Evolutionary conservation across 2,329 filamentous ascomycete species (phyloP).

Genomic region (Bipolaris gigantea): DNA sequence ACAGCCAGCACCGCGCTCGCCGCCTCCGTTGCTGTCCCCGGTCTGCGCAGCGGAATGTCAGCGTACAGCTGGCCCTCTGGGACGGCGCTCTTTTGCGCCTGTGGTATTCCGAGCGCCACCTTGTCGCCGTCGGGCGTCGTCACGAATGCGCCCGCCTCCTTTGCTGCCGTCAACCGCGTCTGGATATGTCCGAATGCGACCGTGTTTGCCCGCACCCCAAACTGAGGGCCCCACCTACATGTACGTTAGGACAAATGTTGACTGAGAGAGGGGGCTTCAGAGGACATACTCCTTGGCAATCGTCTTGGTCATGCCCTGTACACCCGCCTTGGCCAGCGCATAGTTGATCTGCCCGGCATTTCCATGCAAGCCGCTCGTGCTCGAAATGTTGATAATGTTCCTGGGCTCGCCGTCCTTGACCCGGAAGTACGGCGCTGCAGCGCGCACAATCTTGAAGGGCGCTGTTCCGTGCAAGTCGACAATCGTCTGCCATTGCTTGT

Average conservation of each 20-base stretch:
- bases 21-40: constrained; percentile 78
- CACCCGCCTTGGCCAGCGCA: constrained; percentile 79
- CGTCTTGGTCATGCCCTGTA: constrained; percentile 81
- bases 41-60: constrained; percentile 78
- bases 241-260: constrained; percentile 4
- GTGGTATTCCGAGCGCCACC: constrained; percentile 48
- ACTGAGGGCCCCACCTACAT: constrained; percentile 72
- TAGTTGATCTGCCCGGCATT: constrained; percentile 94
- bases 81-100: constrained; percentile 48
- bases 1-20: constrained; percentile 76
- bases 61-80: constrained; percentile 47
- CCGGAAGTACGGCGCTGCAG: constrained; percentile 82
- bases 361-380: constrained; percentile 78
- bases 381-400: constrained; percentile 81
- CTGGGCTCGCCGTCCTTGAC: constrained; percentile 80
- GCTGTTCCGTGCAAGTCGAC: constrained; percentile 80
- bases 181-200: constrained; percentile 81
- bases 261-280: background rate
- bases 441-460: constrained; percentile 78
- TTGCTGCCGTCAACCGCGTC: constrained; percentile 79
- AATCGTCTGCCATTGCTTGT: constrained; percentile 91
- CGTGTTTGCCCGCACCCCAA: constrained; percentile 81
- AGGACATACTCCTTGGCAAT: constrained; percentile 71
- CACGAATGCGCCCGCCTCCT: constrained; percentile 81
- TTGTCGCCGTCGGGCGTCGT: constrained; percentile 69